Conservation (phyloP, 2,329 filamentous ascomycete genomes). For the Ambrosiella beaveri region DNA sequence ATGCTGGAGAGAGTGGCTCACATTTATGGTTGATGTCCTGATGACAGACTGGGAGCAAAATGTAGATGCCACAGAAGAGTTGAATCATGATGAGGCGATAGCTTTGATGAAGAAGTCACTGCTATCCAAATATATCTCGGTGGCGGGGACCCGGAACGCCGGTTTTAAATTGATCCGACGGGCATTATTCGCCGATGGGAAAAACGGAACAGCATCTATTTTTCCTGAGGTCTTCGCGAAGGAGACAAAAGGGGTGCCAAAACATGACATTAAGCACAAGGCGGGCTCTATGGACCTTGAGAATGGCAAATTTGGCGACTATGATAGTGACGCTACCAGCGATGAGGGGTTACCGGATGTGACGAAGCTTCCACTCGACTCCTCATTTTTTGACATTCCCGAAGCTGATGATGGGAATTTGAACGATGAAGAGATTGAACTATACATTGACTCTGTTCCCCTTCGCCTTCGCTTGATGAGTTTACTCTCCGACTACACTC, state of each 20-base stretch:
- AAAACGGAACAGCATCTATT: slow-evolving; percentile 30
- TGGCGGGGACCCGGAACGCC: slow-evolving; percentile 27
- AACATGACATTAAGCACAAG: not conserved
- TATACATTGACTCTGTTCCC: slow-evolving; percentile 35
- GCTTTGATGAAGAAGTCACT: not conserved
- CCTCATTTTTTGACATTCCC: not conserved
- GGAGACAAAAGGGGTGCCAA: slow-evolving; percentile 24
- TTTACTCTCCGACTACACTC: slow-evolving; percentile 31
- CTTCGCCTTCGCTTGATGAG: slow-evolving; percentile 47
- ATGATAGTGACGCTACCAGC: slow-evolving; percentile 21
- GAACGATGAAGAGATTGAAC: slow-evolving; percentile 6
- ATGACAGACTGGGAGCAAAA: slow-evolving; percentile 46
- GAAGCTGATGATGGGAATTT: slow-evolving; percentile 5
- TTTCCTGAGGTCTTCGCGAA: slow-evolving; percentile 52
- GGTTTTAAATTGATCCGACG: slow-evolving; percentile 39
- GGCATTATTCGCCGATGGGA: slow-evolving; percentile 51
- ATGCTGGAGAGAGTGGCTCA: slow-evolving; percentile 65
- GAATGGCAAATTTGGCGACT: slow-evolving; percentile 42
- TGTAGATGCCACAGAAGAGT: slow-evolving; percentile 15
- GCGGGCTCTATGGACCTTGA: slow-evolving; percentile 30
- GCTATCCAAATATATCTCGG: slow-evolving; percentile 30
- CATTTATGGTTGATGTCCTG: slow-evolving; percentile 61
- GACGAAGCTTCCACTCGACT: not conserved
- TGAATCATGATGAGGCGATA: not conserved
- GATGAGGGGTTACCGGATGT: slow-evolving; percentile 12